Conservation (phyloP, 768 basidiomycete genomes). For the Lactarius tabidus region DNA sequence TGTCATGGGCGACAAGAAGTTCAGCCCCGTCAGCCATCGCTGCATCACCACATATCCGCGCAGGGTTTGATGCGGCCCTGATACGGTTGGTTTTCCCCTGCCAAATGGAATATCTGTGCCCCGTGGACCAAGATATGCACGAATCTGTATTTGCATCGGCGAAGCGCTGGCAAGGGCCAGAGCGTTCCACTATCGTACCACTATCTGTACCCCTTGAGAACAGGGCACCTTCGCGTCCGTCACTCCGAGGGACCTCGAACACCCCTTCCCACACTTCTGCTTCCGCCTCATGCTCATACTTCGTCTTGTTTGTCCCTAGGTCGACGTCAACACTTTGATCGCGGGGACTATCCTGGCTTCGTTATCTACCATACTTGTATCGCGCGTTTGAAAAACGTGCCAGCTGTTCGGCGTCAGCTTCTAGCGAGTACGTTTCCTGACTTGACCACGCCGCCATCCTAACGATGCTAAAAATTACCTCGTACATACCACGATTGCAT, state of each 20-base stretch:
- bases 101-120: conserved; percentile 2
- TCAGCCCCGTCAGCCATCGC: conserved; percentile 1
- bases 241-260: conserved; percentile 20
- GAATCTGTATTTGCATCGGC: conserved; percentile 9
- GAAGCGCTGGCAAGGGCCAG: conserved; percentile 22
- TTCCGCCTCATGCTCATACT: conserved; percentile 5
- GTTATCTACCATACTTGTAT: not conserved
- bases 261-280: conserved; percentile 5
- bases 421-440: not conserved
- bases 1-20: conserved; percentile 5
- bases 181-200: conserved; percentile 17
- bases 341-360: not conserved
- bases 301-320: not conserved
- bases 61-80: conserved; percentile 10
- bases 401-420: not conserved
- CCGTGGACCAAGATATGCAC: conserved; percentile 4
- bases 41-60: conserved; percentile 7
- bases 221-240: conserved; percentile 16
- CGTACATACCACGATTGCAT: not conserved
- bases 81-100: conserved; percentile 16
- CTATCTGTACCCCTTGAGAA: conserved; percentile 19
- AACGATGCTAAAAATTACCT: not conserved
- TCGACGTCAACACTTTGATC: not conserved
- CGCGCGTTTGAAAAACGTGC: not conserved
- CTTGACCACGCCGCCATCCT: not conserved